A percentile compares a stretch with the other conserved stretches of the same genome.
phyloP scores from a whole-genome alignment of 768 basidiomycete genomes.

The Boletus bicolor region DNA sequence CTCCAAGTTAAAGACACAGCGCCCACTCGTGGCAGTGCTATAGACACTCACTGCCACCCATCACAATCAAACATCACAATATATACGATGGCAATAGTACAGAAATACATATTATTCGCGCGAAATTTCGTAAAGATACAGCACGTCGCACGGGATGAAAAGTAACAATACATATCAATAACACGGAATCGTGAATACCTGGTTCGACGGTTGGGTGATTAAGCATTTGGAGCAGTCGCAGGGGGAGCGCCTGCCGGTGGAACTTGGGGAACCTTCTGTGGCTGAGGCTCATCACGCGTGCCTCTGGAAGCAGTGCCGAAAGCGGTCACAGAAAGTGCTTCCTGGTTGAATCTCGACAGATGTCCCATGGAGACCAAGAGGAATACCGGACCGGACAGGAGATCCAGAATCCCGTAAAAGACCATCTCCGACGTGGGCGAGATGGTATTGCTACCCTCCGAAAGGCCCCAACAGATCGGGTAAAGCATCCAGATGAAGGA shows the following conservation, averaged over 20 bases:
- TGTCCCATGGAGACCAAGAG: slow-evolving; percentile 31
- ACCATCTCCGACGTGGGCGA: slow-evolving; percentile 50
- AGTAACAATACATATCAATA: not conserved
- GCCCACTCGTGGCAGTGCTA: slow-evolving; percentile 19
- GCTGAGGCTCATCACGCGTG: not conserved
- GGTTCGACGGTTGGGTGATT: not conserved
- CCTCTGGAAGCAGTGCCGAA: slow-evolving; percentile 12
- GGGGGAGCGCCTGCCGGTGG: too few relatives aligned
- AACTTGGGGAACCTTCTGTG: not conserved
- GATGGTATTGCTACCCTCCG: slow-evolving; percentile 52
- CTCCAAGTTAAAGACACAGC: not conserved
- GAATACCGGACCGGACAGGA: slow-evolving; percentile 39
- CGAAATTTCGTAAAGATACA: not conserved
- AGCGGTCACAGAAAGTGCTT: slow-evolving; percentile 1
- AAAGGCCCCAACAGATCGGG: slow-evolving; percentile 55
- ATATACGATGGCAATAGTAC: not conserved
- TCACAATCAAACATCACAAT: not conserved
- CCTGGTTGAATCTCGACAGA: not conserved
- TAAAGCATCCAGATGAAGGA: slow-evolving; percentile 57
- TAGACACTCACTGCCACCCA: not conserved
- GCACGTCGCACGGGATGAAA: not conserved
- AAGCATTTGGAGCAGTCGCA: not conserved
- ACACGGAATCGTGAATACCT: not conserved
- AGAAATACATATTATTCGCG: not conserved
- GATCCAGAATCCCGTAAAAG: slow-evolving; percentile 49